Evolutionary conservation across 129 eudicot species (phyloP).

Genomic region (Escallonia rubra): DNA sequence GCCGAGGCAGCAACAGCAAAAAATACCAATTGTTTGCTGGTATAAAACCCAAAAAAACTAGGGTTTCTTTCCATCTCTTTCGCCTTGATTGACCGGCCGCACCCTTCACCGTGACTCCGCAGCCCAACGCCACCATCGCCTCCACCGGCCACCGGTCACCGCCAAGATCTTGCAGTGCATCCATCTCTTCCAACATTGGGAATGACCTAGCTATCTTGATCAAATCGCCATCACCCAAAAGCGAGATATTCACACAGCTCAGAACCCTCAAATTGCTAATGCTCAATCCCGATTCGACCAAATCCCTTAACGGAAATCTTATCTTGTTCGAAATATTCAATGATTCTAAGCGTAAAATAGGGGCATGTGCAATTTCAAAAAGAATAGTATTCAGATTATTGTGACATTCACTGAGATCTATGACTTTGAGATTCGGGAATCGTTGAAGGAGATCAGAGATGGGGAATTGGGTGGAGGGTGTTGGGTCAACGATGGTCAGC

Average conservation of each 20-base stretch:
- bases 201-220: slow-evolving; percentile 17
- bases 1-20: too few relatives aligned
- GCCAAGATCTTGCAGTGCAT: too few relatives aligned
- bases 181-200: slow-evolving; percentile 48
- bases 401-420: slow-evolving; percentile 29
- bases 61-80: too few relatives aligned
- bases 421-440: slow-evolving; percentile 40
- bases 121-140: too few relatives aligned
- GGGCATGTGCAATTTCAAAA: slow-evolving; percentile 19
- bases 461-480: slow-evolving; percentile 28
- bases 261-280: slow-evolving; percentile 41
- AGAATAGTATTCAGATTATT: slow-evolving; percentile 20
- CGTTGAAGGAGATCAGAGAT: slow-evolving; percentile 31
- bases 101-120: too few relatives aligned
- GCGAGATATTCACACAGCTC: slow-evolving; percentile 27
- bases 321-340: slow-evolving; percentile 38
- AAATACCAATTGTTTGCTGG: too few relatives aligned
- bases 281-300: slow-evolving; percentile 28
- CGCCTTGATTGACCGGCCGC: too few relatives aligned
- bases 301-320: slow-evolving; percentile 21
- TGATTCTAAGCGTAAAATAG: slow-evolving; percentile 20
- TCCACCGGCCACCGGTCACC: too few relatives aligned
- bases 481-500: slow-evolving; percentile 25
- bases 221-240: slow-evolving; percentile 45
- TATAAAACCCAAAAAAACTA: too few relatives aligned